Evolutionary conservation across 345 rosid species (phyloP).

Genomic region (Populus pruinosa): DNA sequence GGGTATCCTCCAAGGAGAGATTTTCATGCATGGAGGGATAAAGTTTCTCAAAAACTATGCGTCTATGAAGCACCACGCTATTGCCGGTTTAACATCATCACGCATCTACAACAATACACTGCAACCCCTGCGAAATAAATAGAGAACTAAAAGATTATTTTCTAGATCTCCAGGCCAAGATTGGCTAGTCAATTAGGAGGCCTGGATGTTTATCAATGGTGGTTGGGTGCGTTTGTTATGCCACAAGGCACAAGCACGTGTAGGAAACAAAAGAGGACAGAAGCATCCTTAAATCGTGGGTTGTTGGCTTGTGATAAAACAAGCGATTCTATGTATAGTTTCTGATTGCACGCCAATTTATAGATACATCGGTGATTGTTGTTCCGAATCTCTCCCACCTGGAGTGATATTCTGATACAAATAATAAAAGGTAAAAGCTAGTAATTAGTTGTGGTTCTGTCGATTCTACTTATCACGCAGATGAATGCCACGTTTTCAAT

Average conservation of each 20-base stretch:
- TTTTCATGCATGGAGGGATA: background rate
- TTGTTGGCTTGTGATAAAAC: background rate
- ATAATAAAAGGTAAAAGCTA: background rate
- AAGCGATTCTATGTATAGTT: background rate
- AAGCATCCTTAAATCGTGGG: background rate
- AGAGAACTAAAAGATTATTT: no score
- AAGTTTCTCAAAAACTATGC: background rate
- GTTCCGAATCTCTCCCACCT: background rate
- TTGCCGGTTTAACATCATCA: background rate
- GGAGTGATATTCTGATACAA: background rate
- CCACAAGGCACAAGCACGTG: background rate
- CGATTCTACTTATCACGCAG: no score
- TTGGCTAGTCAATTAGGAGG: background rate
- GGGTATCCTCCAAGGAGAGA: background rate
- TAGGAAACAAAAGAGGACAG: background rate
- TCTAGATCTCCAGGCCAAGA: background rate
- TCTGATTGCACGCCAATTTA: conserved; percentile 1
- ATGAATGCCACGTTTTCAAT: background rate
- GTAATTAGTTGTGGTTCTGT: no score
- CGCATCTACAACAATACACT: background rate
- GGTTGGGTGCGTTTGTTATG: background rate
- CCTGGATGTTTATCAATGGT: background rate
- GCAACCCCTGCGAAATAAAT: background rate
- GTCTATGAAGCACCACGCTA: background rate
- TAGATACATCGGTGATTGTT: background rate